Evolutionary conservation across 192 early-diverging fungal species (phyloP), one percentile per base, ranked within the genome.

Genomic region (Coemansia sp.): DNA sequence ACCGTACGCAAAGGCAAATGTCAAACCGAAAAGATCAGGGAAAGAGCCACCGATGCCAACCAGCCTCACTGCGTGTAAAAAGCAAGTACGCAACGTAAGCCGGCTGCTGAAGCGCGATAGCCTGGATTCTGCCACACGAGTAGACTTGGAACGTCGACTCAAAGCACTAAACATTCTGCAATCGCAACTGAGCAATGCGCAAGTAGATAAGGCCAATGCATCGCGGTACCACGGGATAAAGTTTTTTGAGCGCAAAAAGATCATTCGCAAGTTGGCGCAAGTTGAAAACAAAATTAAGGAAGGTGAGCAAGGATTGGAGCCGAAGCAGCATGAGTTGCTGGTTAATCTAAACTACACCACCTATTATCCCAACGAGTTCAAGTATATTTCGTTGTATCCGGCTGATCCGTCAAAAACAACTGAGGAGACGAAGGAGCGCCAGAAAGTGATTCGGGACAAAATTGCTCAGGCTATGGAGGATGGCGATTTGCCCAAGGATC

Each of bases 221-320:
- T 50, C 50, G 5, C 28, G 61, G 41, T 75, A 75, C 45, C 65
- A 68, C 35, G 46, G 55, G 21, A 39, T 75, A 20, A 75, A 75
- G 36, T 75, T 75, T 23, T 46, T 75, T 48, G 72, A 75, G 65
- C 61, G 72, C 50, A 75, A 68, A 55, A 75, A 75, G 49, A 49
- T 75, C 7, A 30, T 65, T 11, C 61, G 72, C 39, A 64, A 60
- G 45, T 50, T 75, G 15, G 46, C 30, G 11, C 57, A 65, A 31
- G 42, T 55, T 10, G 65, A 65, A 11, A 64, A 54, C 21, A 14
- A 40, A 12, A 5, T 40, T 1, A 19, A 45, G 4, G 30, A 13
- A 6, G 23, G 26, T 0, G 52, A 54, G 23, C 56, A 55, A 9
- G 16, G 8, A 2, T 7, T 49, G 28, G 13, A 19, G 12, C 7